Evolutionary conservation across 2,329 filamentous ascomycete genomes (phyloP).

Genomic region (Penicillium sp.): DNA sequence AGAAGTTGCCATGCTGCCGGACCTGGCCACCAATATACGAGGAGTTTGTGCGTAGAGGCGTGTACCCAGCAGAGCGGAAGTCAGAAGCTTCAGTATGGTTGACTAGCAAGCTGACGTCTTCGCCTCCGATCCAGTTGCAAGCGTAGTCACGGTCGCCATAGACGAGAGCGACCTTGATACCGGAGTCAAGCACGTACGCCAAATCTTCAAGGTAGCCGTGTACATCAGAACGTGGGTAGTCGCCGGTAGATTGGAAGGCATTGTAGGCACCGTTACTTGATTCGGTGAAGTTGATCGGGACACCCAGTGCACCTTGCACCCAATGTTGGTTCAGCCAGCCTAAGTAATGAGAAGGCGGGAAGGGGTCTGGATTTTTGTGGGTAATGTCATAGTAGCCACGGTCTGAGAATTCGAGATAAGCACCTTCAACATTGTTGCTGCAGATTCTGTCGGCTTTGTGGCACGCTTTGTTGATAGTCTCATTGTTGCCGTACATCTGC

Average conservation of each 20-base stretch:
- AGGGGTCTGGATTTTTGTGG: conserved; percentile 52
- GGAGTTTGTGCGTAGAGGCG: conserved; percentile 42
- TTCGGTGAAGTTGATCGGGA: conserved; percentile 59
- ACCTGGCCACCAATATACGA: conserved; percentile 48
- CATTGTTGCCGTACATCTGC: conserved; percentile 47
- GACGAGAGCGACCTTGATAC: conserved; percentile 57
- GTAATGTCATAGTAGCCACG: conserved; percentile 60
- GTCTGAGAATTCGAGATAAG: conserved; percentile 44
- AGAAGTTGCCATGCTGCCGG: conserved; percentile 51
- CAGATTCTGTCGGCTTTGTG: conserved; percentile 48
- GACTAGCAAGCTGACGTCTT: conserved; percentile 52
- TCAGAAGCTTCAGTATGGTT: conserved; percentile 44
- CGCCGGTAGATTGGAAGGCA: conserved; percentile 50
- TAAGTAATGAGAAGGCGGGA: conserved; percentile 53
- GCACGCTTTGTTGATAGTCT: conserved; percentile 49
- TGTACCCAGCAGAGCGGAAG: conserved; percentile 54
- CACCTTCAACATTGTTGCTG: conserved; percentile 44
- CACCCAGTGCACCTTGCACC: conserved; percentile 59
- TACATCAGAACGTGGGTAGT: conserved; percentile 50
- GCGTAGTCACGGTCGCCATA: conserved; percentile 61
- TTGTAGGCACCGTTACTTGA: conserved; percentile 44
- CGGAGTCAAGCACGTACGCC: conserved; percentile 55
- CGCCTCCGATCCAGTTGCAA: conserved; percentile 59
- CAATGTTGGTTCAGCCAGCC: conserved; percentile 58
- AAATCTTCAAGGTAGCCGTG: conserved; percentile 38